Conservation (phyloP, 2,329 filamentous ascomycete species). For the Penicillium sp. region DNA sequence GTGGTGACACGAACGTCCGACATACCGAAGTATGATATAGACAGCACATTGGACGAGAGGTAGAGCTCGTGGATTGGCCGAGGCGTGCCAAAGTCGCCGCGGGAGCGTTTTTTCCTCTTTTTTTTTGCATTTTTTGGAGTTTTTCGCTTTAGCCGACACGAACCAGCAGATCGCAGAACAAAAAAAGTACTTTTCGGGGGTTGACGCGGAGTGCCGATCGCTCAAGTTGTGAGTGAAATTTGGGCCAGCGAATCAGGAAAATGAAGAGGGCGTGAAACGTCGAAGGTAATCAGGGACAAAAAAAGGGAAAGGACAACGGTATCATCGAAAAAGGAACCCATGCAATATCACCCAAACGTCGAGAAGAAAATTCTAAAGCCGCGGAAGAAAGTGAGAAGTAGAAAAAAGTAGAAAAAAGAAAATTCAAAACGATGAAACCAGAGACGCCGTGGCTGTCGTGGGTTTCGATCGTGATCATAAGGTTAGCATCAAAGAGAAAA, state of each 20-base stretch:
- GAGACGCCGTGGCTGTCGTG: constrained; percentile 12
- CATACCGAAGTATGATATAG: no score
- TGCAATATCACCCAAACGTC: constrained; percentile 26
- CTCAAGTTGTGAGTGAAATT: constrained; percentile 31
- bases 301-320: constrained; percentile 30
- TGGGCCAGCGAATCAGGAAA: constrained; percentile 25
- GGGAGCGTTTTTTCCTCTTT: constrained; percentile 38
- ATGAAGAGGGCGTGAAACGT: constrained; percentile 33
- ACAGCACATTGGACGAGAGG: neutral
- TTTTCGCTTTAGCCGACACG: constrained; percentile 30
- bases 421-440: constrained; percentile 9
- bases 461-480: constrained; percentile 16
- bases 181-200: constrained; percentile 37
- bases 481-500: constrained; percentile 12
- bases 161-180: constrained; percentile 34
- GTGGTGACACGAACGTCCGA: constrained; percentile 6
- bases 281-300: constrained; percentile 22
- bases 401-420: constrained; percentile 19
- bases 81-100: constrained; percentile 32
- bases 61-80: constrained; percentile 22
- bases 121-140: constrained; percentile 33
- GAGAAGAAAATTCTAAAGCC: constrained; percentile 31
- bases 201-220: constrained; percentile 35
- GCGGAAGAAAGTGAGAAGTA: constrained; percentile 14
- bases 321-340: constrained; percentile 34